A percentile compares a stretch with the other conserved stretches of the same genome.
phyloP scores from a whole-genome alignment of 352 stramenopile species.

The Phytophthora sp. region DNA sequence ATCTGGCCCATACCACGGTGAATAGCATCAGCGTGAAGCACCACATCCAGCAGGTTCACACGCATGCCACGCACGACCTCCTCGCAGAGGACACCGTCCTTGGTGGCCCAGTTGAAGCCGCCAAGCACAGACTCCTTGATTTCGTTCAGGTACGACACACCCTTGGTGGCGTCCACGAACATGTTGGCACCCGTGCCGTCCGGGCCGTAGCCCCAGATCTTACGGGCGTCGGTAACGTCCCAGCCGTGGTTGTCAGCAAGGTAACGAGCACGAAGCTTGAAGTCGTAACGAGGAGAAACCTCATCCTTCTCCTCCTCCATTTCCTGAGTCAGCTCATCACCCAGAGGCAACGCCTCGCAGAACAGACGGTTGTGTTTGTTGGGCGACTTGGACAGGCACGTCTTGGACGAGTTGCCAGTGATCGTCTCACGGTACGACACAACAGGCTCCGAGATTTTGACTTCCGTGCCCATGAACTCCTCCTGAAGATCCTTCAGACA shows the following conservation, averaged over 20 bases:
- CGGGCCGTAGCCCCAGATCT: conserved; percentile 99
- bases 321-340: conserved; percentile 94
- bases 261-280: conserved; percentile 97
- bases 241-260: conserved; percentile 98
- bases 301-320: conserved; percentile 98
- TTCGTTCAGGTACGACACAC: conserved; percentile 99
- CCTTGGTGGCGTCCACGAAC: conserved; percentile 99
- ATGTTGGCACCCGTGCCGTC: conserved; percentile 99
- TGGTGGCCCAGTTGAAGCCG: conserved; percentile 99
- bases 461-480: conserved; percentile 98
- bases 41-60: conserved; percentile 99
- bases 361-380: conserved; percentile 99
- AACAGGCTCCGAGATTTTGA: conserved; percentile 99
- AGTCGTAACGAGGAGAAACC: conserved; percentile 91
- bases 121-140: conserved; percentile 99
- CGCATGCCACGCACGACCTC: conserved; percentile 97
- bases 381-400: conserved; percentile 98
- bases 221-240: conserved; percentile 98
- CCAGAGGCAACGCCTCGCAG: conserved; percentile 92
- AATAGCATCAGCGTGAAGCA: conserved; percentile 99
- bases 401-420: conserved; percentile 94
- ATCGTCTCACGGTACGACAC: conserved; percentile 99
- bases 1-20: conserved; percentile 99
- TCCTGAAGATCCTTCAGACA: conserved; percentile 99
- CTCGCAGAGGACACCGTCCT: conserved; percentile 98